Evolutionary conservation across 2,329 filamentous ascomycete species (phyloP).

Genomic region (Pseudohalonectria lignicola): DNA sequence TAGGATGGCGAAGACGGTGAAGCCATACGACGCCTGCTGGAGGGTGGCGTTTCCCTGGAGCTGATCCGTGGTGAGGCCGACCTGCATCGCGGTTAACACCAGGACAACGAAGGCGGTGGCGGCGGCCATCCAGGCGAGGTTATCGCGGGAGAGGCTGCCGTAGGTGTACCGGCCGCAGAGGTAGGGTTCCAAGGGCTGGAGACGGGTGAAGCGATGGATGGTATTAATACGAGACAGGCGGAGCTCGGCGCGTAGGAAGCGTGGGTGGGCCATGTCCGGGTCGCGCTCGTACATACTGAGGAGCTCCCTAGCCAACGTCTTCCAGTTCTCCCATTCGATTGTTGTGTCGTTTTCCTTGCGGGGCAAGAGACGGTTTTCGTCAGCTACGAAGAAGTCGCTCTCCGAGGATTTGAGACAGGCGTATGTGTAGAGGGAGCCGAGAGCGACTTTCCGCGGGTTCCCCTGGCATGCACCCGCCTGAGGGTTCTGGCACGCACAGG

Average conservation of each 20-base stretch:
- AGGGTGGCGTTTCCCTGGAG: slow-evolving; percentile 17
- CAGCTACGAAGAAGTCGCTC: slow-evolving; percentile 10
- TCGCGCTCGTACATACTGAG: slow-evolving; percentile 4
- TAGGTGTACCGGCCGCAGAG: slow-evolving; percentile 7
- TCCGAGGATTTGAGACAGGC: slow-evolving; percentile 9
- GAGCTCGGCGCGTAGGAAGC: slow-evolving; percentile 11
- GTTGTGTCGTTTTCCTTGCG: slow-evolving; percentile 4
- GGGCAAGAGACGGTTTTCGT: slow-evolving; percentile 8
- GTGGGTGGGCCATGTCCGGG: slow-evolving; percentile 7
- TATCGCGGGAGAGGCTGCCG: slow-evolving; percentile 21
- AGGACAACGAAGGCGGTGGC: slow-evolving; percentile 24
- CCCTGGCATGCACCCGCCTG: slow-evolving; percentile 2
- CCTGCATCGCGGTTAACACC: slow-evolving; percentile 31
- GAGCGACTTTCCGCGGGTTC: slow-evolving; percentile 4
- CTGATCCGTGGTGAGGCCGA: slow-evolving; percentile 21
- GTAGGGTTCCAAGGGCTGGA: slow-evolving; percentile 7
- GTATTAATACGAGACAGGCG: slow-evolving; percentile 10
- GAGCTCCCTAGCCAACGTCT: slow-evolving; percentile 6
- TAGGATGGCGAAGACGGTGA: slow-evolving; percentile 15
- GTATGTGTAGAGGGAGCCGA: slow-evolving; percentile 11
- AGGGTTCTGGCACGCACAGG: slow-evolving; percentile 2
- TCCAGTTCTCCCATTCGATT: slow-evolving; percentile 8
- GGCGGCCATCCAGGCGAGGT: slow-evolving; percentile 23
- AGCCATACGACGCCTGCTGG: slow-evolving; percentile 25
- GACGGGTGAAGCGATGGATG: slow-evolving; percentile 7